Evolutionary conservation across 2,329 filamentous ascomycete genomes (phyloP).

Genomic region (Ceratocystis variospora): DNA sequence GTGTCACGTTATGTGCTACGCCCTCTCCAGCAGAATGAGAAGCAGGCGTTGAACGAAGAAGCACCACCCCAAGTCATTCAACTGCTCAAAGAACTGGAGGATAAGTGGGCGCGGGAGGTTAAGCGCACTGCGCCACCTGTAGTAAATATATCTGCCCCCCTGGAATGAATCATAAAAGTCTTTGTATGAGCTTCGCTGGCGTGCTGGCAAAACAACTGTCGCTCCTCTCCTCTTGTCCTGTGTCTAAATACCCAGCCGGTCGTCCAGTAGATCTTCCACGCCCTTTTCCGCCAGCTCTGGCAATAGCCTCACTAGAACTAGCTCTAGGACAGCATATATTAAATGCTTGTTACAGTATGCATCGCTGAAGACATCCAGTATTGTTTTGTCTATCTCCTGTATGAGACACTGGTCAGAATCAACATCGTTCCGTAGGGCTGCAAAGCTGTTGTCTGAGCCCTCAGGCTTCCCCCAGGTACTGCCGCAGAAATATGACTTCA

Average conservation of each 20-base stretch:
- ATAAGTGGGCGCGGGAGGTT: conserved; percentile 26
- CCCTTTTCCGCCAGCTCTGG: conserved; percentile 68
- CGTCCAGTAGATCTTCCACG: conserved; percentile 57
- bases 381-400: conserved; percentile 45
- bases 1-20: conserved; percentile 69
- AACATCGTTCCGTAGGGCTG: conserved; percentile 23
- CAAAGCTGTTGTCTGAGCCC: conserved; percentile 20
- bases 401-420: conserved; percentile 37
- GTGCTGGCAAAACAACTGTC: background rate
- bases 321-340: conserved; percentile 67
- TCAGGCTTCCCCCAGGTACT: conserved; percentile 21
- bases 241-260: conserved; percentile 40
- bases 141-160: background rate
- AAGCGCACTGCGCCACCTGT: background rate
- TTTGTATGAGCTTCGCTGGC: background rate
- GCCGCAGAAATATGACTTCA: conserved; percentile 38
- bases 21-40: conserved; percentile 45
- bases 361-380: conserved; percentile 65
- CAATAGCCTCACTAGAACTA: conserved; percentile 66
- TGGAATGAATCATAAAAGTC: background rate
- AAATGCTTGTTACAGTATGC: conserved; percentile 87
- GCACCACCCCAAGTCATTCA: conserved; percentile 40
- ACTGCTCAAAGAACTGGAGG: conserved; percentile 35
- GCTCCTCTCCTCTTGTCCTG: background rate
- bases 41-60: conserved; percentile 36